phyloP scores from a whole-genome alignment of 768 basidiomycete species.

The Candolleomyces aberdarensis region DNA sequence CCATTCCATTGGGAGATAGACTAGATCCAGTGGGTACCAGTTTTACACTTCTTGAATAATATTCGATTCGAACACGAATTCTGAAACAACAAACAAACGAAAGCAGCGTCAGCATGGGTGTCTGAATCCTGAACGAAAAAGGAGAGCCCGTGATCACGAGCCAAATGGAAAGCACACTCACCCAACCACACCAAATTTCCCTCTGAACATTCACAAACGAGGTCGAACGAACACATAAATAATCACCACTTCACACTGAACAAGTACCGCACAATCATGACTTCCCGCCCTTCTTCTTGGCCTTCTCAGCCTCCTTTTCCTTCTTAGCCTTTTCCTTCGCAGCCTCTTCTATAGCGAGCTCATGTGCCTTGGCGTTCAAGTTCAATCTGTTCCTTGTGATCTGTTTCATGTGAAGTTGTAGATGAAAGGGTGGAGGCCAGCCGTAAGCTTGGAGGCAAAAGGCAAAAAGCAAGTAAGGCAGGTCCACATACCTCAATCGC shows the following conservation, averaged over 20 bases:
- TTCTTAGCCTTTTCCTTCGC: slow-evolving; percentile 61
- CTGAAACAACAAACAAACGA: too few species aligned
- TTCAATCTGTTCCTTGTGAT: slow-evolving; percentile 90
- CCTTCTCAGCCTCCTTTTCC: slow-evolving; percentile 35
- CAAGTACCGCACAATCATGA: neutral
- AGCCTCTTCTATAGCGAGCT: slow-evolving; percentile 73
- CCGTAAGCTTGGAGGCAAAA: neutral
- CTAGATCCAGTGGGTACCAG: too few species aligned
- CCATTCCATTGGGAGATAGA: too few species aligned
- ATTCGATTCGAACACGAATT: too few species aligned
- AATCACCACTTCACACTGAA: neutral
- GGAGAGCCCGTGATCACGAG: too few species aligned
- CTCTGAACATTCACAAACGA: too few species aligned
- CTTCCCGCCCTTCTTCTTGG: slow-evolving; percentile 24
- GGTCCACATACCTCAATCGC: slow-evolving; percentile 71
- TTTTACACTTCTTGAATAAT: too few species aligned
- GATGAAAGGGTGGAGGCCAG: neutral
- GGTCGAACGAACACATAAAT: too few species aligned
- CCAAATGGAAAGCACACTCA: too few species aligned
- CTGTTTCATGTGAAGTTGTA: slow-evolving; percentile 31
- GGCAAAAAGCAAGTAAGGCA: neutral
- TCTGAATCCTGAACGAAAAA: too few species aligned
- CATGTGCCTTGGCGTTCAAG: slow-evolving; percentile 84
- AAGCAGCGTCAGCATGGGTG: too few species aligned
- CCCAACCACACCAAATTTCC: too few species aligned